Evolutionary conservation across 2,329 filamentous ascomycete genomes (phyloP), one percentile per base, ranked within the genome.

Genomic region (Dactylellina parvicollis): DNA sequence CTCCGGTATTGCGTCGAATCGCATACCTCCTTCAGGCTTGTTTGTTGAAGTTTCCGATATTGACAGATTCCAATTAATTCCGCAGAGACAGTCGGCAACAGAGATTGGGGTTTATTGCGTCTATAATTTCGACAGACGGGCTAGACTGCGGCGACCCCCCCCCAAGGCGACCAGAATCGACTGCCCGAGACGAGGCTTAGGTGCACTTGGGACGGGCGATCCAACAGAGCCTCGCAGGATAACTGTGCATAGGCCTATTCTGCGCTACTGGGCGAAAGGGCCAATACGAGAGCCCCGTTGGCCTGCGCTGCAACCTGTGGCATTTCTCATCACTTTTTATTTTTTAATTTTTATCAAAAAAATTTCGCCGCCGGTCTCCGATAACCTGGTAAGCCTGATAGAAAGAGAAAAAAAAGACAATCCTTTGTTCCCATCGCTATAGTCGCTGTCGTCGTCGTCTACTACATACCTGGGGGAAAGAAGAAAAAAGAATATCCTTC

Each of bases 151-250:
- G n/a, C n/a, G n/a, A n/a, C n/a, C n/a, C 40, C n/a, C 16, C 9
- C 40, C 40, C 16, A 16, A 28, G 40, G 36, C 32, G 30, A 36
- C 40, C 20, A 16, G 16, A 14, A 40, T 22, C 42, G 16, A 20
- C 30, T 22, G 47, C 40, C 56, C 28, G 40, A 46, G n/a, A 14
- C 26, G 32, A 52, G 42, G 36, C 16, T 61, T 44, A 16, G 30
- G 22, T 16, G 30, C 10, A 50, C 40, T 40, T 42, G 49, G 50
- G 28, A 36, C 50, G 46, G 65, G 50, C 52, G 44, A 47, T 52
- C 54, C 59, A 60, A 65, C 59, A 72, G 67, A 65, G 67, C 67
- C 67, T 72, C 67, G 67, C 59, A 65, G 67, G 67, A 72, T 57
- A 72, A 22, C 32, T 40, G 28, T 69, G 55, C 64, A 60, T 60